Base-by-base conservation (phyloP, 148 eudicot species). In the Beta vulgaris region DNA sequence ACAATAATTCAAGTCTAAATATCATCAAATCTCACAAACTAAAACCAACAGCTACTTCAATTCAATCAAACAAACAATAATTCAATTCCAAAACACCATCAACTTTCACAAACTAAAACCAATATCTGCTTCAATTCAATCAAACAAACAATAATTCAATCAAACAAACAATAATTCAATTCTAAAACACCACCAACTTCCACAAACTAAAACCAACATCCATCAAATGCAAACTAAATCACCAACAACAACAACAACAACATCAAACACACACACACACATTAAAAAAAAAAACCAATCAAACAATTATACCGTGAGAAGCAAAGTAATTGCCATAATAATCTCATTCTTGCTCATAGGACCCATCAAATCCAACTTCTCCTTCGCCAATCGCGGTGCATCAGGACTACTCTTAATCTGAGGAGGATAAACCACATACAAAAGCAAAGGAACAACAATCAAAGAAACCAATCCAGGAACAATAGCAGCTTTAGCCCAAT, bases 401-500 rank as follows among this genome's bases (percentile, higher is more conserved):
- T 95, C 98, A 1, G 98, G 98, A 51, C 98, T 95, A 63, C 86
- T 90, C 89, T 95, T 95, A 43, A 95, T 87, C 46, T 85, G 66
- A 0, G 97, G 98, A 5, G 98, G 98, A 79, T 94, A 94, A 37
- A 92, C 48, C 48, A 92, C 8, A 80, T 92, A 94, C 91, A 94
- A 74, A 68, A 94, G 21, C 73, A 87, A 55, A 6, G 98, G 98
- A 25, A 94, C 96, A 64, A 94, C 91, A 75, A 91, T 62, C 86
- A 94, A 78, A 12, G 98, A 91, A n/a, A 89, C 91, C 83, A 94
- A 68, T 1, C 98, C 98, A 0, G 98, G 98, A 11, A 94, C 98
- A n/a, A 94, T 80, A 0, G 98, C 97, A 0, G 96, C 98, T 83
- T 87, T 90, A 3, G 98, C 98, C 98, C 98, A 94, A 86, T 94